Base-by-base conservation (phyloP, 2,329 filamentous ascomycete genomes). In the Arthrocladium fulminans region DNA sequence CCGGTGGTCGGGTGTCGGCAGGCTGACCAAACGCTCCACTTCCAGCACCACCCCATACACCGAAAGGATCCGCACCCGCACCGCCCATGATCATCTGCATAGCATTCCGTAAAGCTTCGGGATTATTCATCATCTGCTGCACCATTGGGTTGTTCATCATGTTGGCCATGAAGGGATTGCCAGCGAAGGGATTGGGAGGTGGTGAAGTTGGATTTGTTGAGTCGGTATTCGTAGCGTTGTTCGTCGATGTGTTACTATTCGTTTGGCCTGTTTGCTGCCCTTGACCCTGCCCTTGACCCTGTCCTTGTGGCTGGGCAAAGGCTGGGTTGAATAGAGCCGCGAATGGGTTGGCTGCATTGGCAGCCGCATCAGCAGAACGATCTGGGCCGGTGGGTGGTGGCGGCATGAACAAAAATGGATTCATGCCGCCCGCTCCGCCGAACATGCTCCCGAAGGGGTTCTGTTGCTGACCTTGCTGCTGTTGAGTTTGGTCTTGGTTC, bases 1-100 rank as follows among this genome's bases (percentile, higher is more conserved):
- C 92, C 0, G 92, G 90, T 3, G 92, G 89, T 53, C 90, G 78
- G 61, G 76, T 94, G 67, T 98, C 92, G 2, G 76, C 67, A 3
- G 88, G 84, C 15, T 40, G 51, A 15, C 55, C 56, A 22, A 57
- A 52, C 27, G 27, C 27, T 7, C 27, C 27, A 9, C 45, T 39
- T 25, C 48, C 53, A n/a, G n/a, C n/a, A 2, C 62, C 60, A 34
- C 62, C 67, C 5, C 59, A 59, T 8, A 59, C 54, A 15, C 59
- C 62, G 64, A 53, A 56, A 38, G 69, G 58, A 17, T 67, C 65
- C 22, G 55, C 60, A 32, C 62, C 63, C 48, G 55, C 60, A 32
- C 62, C 63, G 38, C 66, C 68, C 47, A 67, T 68, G 57, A 75
- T 65, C 4, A 66, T 62, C 48, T 74, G 72, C 68, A 82, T 70